These are phyloP conservation scores for Poterioochromonas sp. DNA, from an alignment of 352 stramenopile genomes.

Conservation along the genomic window DNA sequence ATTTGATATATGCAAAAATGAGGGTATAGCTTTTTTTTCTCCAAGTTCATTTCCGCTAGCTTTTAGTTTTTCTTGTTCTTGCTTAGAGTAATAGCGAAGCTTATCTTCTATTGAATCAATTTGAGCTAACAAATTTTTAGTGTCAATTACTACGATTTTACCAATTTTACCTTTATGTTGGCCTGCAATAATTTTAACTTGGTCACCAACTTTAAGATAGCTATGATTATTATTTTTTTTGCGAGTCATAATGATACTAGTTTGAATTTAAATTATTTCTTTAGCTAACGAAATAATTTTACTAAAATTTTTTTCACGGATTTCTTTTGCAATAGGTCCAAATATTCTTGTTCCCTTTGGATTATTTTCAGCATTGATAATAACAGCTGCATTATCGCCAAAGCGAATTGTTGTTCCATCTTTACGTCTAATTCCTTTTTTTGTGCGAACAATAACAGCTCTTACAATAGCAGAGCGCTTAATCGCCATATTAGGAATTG, in stretches of 20 bases:
- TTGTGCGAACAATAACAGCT: constrained; percentile 34
- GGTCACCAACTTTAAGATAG: too few species aligned
- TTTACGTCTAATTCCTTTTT: constrained; percentile 15
- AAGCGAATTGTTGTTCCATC: constrained; percentile 24
- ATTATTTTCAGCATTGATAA: constrained; percentile 35
- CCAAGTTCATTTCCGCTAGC: neutral
- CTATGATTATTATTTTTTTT: neutral
- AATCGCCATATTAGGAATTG: constrained; percentile 22
- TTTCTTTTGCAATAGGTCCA: too few species aligned
- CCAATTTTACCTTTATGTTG: neutral
- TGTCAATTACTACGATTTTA: neutral
- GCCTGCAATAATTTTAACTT: too few species aligned
- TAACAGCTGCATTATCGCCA: constrained; percentile 33
- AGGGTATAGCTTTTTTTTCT: neutral
- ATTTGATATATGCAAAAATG: neutral
- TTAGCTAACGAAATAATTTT: constrained; percentile 22
- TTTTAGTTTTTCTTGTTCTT: neutral
- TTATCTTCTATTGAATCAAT: neutral
- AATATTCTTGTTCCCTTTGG: constrained; percentile 27
- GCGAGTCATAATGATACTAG: neutral
- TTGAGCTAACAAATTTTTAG: neutral
- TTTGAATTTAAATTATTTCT: constrained; percentile 1
- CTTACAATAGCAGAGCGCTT: constrained; percentile 17
- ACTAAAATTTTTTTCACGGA: constrained; percentile 29
- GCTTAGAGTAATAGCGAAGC: too few species aligned